Evolutionary conservation across 139 green algal species (phyloP).

Genomic region (Deuterostichococcus epilithicus): DNA sequence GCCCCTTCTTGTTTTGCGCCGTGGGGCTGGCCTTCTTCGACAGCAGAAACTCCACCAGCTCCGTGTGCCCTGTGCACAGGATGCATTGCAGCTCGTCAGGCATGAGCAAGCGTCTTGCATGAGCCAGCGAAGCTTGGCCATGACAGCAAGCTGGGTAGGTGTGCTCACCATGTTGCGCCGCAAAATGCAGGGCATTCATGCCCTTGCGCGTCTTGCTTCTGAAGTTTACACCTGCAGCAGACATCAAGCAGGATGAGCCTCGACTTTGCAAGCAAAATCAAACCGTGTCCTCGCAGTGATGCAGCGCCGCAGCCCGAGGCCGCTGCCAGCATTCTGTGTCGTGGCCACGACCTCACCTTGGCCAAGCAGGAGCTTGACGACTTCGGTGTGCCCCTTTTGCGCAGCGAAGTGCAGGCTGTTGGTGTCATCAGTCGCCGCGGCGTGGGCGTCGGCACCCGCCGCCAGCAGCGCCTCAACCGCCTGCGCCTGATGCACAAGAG

Average conservation of each 20-base stretch:
- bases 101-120: not conserved
- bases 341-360: slow-evolving; percentile 36
- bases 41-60: slow-evolving; percentile 57
- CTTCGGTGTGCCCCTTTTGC: slow-evolving; percentile 57
- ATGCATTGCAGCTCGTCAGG: not conserved
- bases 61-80: slow-evolving; percentile 34
- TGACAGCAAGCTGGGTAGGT: not conserved
- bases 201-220: slow-evolving; percentile 70
- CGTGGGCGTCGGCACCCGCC: slow-evolving; percentile 27
- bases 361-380: not conserved
- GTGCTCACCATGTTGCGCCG: slow-evolving; percentile 38
- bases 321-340: no score
- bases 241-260: no score
- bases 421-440: slow-evolving; percentile 58
- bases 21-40: slow-evolving; percentile 53
- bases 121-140: not conserved
- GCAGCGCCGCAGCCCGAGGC: no score
- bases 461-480: slow-evolving; percentile 60
- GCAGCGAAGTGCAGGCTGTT: slow-evolving; percentile 71
- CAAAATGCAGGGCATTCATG: slow-evolving; percentile 57
- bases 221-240: slow-evolving; percentile 46
- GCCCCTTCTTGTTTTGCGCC: slow-evolving; percentile 40
- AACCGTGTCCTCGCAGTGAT: slow-evolving; percentile 1
- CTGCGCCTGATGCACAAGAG: slow-evolving; percentile 42
- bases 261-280: no score